Percentiles rank a stretch among this genome's conserved stretches.
These are phyloP conservation scores for Lachnum nothofagi DNA, from an alignment of 2,329 filamentous ascomycete species.

Conservation along the genomic window DNA sequence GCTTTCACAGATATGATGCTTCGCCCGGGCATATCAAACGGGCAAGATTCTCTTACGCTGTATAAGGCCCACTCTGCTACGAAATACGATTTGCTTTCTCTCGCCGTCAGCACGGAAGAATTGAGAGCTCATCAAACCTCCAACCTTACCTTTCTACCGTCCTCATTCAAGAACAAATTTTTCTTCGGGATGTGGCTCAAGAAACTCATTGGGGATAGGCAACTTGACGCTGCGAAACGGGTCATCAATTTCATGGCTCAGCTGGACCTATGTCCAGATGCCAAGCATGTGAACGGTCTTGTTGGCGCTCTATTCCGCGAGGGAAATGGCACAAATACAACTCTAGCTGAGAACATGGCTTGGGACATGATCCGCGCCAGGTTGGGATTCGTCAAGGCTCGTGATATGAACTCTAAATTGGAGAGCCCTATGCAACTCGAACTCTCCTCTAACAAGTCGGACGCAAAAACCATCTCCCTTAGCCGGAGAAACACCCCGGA, in stretches of 20 bases:
- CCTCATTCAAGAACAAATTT: conserved; percentile 62
- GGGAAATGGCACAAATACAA: conserved; percentile 47
- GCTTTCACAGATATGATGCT: conserved; percentile 87
- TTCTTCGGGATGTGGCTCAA: conserved; percentile 89
- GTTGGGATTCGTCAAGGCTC: conserved; percentile 55
- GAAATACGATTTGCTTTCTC: conserved; percentile 9
- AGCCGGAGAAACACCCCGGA: conserved; percentile 44
- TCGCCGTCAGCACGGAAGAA: conserved; percentile 28
- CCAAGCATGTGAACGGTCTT: conserved; percentile 76
- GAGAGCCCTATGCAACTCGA: conserved; percentile 15
- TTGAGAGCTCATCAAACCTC: conserved; percentile 22
- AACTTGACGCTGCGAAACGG: conserved; percentile 64
- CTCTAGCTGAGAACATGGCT: conserved; percentile 62
- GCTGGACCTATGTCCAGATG: conserved; percentile 60
- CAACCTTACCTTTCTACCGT: conserved; percentile 46
- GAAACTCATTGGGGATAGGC: conserved; percentile 67
- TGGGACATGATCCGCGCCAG: conserved; percentile 73
- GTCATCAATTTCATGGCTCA: conserved; percentile 73
- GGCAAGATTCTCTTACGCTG: conserved; percentile 23
- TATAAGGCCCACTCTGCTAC: conserved; percentile 15
- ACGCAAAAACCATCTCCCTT: conserved; percentile 15
- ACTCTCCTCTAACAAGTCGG: conserved; percentile 14
- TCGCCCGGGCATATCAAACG: conserved; percentile 4
- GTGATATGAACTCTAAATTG: conserved; percentile 11
- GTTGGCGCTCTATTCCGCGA: conserved; percentile 72